These are phyloP conservation scores for Gynandropsis gynandra DNA, from an alignment of 345 rosid genomes.

Conservation along the genomic window DNA sequence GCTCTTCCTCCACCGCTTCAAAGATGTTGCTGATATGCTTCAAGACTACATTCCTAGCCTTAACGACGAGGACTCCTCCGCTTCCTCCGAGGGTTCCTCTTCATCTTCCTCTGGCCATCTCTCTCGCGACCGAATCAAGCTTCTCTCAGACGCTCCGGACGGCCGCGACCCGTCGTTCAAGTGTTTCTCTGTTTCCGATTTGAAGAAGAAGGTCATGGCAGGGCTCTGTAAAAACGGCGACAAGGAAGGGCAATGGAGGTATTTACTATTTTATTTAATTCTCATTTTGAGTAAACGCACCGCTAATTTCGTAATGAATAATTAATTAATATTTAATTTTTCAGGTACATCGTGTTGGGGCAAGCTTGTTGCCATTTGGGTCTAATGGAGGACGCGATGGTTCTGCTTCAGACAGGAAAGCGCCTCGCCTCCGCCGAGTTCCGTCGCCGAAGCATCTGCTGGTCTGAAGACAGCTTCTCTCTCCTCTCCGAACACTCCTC, in stretches of 20 bases:
- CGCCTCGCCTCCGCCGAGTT: slow-evolving; percentile 90
- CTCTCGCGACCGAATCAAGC: slow-evolving; percentile 36
- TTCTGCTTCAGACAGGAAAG: slow-evolving; percentile 80
- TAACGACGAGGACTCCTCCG: slow-evolving; percentile 45
- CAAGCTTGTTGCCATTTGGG: slow-evolving; percentile 93
- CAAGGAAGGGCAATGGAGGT: slow-evolving; percentile 94
- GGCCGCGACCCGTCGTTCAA: slow-evolving; percentile 51
- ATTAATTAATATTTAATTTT: background rate
- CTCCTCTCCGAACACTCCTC: slow-evolving; percentile 31
- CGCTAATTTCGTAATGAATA: slow-evolving; percentile 2
- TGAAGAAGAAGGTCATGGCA: slow-evolving; percentile 86
- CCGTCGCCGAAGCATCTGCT: slow-evolving; percentile 77
- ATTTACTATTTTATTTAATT: slow-evolving; percentile 21
- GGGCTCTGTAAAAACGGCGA: slow-evolving; percentile 71
- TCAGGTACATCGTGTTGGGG: slow-evolving; percentile 74
- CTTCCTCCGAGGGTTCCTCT: slow-evolving; percentile 35
- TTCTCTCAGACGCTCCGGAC: slow-evolving; percentile 36
- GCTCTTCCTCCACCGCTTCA: slow-evolving; percentile 24
- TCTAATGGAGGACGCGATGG: slow-evolving; percentile 97
- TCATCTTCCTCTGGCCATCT: slow-evolving; percentile 6
- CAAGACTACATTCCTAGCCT: slow-evolving; percentile 85
- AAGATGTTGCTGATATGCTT: slow-evolving; percentile 37
- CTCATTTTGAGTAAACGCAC: slow-evolving; percentile 17
- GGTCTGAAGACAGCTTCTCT: slow-evolving; percentile 89
- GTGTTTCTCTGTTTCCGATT: slow-evolving; percentile 81